These are phyloP conservation scores for Ustilago trichophora DNA, from an alignment of 1,284 basidiomycete species.

Conservation along the genomic window DNA sequence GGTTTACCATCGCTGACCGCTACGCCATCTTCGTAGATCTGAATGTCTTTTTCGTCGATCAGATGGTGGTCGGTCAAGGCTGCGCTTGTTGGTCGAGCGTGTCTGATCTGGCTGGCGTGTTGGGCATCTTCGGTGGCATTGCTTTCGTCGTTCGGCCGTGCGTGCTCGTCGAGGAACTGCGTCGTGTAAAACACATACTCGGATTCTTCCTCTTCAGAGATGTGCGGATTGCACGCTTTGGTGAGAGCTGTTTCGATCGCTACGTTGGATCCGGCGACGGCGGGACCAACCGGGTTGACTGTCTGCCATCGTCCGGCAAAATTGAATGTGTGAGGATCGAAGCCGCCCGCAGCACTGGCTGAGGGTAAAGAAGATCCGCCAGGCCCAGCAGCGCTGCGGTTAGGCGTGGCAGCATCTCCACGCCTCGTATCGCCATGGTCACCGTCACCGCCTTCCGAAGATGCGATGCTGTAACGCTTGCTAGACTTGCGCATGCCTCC, in stretches of 20 bases:
- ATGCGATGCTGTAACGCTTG: slow-evolving; percentile 27
- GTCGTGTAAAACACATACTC: slow-evolving; percentile 48
- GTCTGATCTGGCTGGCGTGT: no score
- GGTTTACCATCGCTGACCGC: slow-evolving; percentile 18
- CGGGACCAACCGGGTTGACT: slow-evolving; percentile 18
- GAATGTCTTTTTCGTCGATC: slow-evolving; percentile 47
- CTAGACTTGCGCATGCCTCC: slow-evolving; percentile 12
- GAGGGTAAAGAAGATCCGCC: no score
- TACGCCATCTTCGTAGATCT: slow-evolving; percentile 54
- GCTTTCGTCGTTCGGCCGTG: slow-evolving; percentile 19
- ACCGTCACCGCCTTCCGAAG: slow-evolving; percentile 20
- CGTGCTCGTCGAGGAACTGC: slow-evolving; percentile 39
- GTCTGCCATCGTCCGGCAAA: slow-evolving; percentile 48
- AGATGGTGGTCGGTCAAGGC: slow-evolving; percentile 31
- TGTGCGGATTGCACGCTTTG: slow-evolving; percentile 41
- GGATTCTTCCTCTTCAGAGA: slow-evolving; percentile 36
- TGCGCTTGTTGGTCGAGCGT: slow-evolving; percentile 2
- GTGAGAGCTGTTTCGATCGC: slow-evolving; percentile 37
- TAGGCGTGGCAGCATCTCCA: no score
- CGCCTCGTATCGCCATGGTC: slow-evolving; percentile 10
- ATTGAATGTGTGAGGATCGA: slow-evolving; percentile 40
- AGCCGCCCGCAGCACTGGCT: slow-evolving; percentile 1
- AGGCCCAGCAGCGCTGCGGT: no score
- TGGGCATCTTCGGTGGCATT: no score
- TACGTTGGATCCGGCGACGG: slow-evolving; percentile 28